phyloP scores from a whole-genome alignment of 495 filamentous ascomycete genomes.

The Penicillium paxilli region DNA sequence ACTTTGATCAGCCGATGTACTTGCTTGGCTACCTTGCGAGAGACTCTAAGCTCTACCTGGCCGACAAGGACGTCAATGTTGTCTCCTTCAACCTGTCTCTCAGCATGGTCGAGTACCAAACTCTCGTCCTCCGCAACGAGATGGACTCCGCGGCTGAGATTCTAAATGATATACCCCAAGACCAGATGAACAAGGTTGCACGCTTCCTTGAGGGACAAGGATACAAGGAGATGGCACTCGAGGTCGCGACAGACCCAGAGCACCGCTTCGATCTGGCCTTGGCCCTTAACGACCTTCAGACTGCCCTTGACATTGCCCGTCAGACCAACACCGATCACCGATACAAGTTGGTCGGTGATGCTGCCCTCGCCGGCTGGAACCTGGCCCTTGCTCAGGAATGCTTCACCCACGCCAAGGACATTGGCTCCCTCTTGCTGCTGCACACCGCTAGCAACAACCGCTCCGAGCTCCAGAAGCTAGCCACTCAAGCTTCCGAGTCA shows the following conservation, averaged over 20 bases:
- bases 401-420: conserved; percentile 83
- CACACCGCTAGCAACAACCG: conserved; percentile 78
- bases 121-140: conserved; percentile 90
- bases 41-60: conserved; percentile 88
- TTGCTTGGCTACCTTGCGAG: conserved; percentile 92
- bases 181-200: conserved; percentile 96
- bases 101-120: conserved; percentile 96
- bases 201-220: conserved; percentile 97
- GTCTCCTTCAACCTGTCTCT: conserved; percentile 90
- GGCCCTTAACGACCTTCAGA: conserved; percentile 75
- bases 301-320: conserved; percentile 81
- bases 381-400: conserved; percentile 86
- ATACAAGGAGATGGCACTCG: conserved; percentile 90
- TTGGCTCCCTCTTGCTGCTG: conserved; percentile 84
- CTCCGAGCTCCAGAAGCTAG: conserved; percentile 70
- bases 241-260: conserved; percentile 94
- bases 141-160: conserved; percentile 89
- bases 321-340: conserved; percentile 89
- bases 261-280: conserved; percentile 96
- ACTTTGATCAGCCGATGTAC: conserved; percentile 95
- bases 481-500: conserved; percentile 68
- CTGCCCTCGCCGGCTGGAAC: conserved; percentile 85
- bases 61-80: conserved; percentile 91
- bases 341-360: conserved; percentile 95
- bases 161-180: conserved; percentile 75